These are phyloP conservation scores for Paramecium caudatum DNA, from an alignment of 73 alveolate species.

Conservation along the genomic window DNA sequence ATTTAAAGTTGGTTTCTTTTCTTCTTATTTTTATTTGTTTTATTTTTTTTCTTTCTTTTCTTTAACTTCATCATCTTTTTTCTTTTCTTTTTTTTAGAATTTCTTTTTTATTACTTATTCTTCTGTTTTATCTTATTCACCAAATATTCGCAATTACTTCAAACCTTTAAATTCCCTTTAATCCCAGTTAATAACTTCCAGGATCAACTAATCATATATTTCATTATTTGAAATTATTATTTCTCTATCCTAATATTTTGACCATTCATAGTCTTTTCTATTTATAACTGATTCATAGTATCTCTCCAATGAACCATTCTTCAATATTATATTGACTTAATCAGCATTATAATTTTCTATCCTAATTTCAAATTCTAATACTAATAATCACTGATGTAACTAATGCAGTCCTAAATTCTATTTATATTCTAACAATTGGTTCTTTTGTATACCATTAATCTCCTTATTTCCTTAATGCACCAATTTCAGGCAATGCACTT, in stretches of 20 bases:
- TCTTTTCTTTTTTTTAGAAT: background rate
- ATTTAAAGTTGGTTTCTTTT: background rate
- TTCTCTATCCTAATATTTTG: too few relatives aligned
- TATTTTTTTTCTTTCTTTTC: background rate
- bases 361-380: background rate
- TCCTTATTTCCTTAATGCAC: too few relatives aligned
- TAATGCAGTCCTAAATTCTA: background rate
- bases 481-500: too few relatives aligned
- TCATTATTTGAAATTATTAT: too few relatives aligned
- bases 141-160: background rate
- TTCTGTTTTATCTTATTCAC: background rate
- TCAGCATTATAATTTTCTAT: background rate
- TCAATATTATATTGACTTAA: background rate
- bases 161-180: background rate
- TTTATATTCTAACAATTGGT: background rate
- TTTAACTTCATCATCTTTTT: background rate
- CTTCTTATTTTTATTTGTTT: background rate
- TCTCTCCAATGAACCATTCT: too few relatives aligned
- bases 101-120: background rate
- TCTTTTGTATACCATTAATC: background rate
- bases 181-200: background rate
- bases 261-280: too few relatives aligned
- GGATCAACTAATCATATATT: background rate
- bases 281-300: too few relatives aligned
- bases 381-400: background rate